A percentile compares a stretch with the other conserved stretches of the same genome.
Evolutionary conservation across 805 yeast species (phyloP).

Genomic region (Nakazawaea anatomiae): DNA sequence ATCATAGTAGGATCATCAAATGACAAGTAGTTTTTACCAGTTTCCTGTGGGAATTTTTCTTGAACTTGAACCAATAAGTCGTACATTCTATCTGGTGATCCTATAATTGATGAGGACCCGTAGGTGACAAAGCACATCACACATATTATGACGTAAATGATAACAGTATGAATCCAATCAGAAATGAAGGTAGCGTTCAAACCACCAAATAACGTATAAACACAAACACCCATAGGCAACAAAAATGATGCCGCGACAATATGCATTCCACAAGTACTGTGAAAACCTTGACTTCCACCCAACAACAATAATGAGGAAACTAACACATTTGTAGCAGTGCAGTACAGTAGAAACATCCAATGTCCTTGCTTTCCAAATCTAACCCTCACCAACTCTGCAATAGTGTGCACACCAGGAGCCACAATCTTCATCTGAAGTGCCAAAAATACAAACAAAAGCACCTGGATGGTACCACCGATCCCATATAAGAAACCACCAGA

Average conservation of each 20-base stretch:
- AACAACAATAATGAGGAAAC: constrained; percentile 30
- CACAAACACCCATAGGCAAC: constrained; percentile 39
- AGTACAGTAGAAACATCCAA: constrained; percentile 27
- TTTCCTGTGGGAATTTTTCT: constrained; percentile 13
- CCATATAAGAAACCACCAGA: constrained; percentile 33
- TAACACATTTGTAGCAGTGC: constrained; percentile 29
- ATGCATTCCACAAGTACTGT: constrained; percentile 36
- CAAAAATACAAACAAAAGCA: constrained; percentile 27
- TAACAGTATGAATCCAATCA: constrained; percentile 45
- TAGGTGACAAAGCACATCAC: constrained; percentile 21
- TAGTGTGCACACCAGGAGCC: constrained; percentile 39
- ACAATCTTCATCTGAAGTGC: constrained; percentile 33
- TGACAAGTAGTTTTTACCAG: constrained; percentile 22
- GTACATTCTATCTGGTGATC: constrained; percentile 28
- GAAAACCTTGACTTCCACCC: constrained; percentile 38
- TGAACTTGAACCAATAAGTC: constrained; percentile 21
- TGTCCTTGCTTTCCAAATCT: constrained; percentile 34
- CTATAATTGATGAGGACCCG: constrained; percentile 22
- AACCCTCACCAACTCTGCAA: constrained; percentile 31
- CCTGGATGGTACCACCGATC: constrained; percentile 31
- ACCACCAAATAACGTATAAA: constrained; percentile 46
- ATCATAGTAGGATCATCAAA: constrained; percentile 27
- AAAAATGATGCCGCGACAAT: constrained; percentile 39
- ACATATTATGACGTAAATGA: constrained; percentile 32
- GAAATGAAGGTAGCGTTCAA: constrained; percentile 45